phyloP scores from a whole-genome alignment of 257 asterid genomes.

The Salvia splendens region DNA sequence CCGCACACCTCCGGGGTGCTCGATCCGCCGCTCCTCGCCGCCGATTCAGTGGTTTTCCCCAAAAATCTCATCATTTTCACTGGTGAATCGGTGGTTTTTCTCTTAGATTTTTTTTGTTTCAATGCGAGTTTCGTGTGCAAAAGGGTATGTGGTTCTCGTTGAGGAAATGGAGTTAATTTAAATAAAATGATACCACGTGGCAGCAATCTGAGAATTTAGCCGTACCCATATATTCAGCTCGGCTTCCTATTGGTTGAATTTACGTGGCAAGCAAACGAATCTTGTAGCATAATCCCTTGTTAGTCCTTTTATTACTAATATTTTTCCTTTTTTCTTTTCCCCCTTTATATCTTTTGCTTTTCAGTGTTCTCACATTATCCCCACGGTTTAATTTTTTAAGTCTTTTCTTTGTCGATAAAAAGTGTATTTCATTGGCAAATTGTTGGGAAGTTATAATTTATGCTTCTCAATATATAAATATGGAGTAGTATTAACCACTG shows the following conservation, averaged over 20 bases:
- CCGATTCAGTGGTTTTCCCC: conserved; percentile 43
- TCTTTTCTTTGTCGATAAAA: too few species aligned
- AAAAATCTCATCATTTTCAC: conserved; percentile 45
- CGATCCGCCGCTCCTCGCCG: conserved; percentile 44
- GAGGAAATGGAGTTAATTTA: neutral
- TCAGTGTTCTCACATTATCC: neutral
- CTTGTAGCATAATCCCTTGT: conserved; percentile 30
- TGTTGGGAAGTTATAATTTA: too few species aligned
- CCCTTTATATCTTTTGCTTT: neutral
- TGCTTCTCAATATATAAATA: too few species aligned
- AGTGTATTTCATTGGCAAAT: too few species aligned
- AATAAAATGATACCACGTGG: conserved; percentile 36
- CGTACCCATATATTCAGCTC: conserved; percentile 28
- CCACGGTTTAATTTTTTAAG: neutral
- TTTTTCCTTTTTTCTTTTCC: neutral
- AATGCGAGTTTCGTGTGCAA: neutral
- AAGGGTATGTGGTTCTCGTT: conserved; percentile 1
- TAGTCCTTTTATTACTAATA: neutral
- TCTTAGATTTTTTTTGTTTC: neutral
- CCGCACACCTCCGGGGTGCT: conserved; percentile 33
- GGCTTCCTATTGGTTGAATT: conserved; percentile 41
- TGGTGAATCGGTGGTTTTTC: neutral
- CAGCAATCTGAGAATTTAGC: neutral
- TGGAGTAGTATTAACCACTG: too few species aligned
- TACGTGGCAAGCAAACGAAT: conserved; percentile 42